These are phyloP conservation scores for Xylariaceae sp. DNA, from an alignment of 2,329 filamentous ascomycete species.

Conservation along the genomic window DNA sequence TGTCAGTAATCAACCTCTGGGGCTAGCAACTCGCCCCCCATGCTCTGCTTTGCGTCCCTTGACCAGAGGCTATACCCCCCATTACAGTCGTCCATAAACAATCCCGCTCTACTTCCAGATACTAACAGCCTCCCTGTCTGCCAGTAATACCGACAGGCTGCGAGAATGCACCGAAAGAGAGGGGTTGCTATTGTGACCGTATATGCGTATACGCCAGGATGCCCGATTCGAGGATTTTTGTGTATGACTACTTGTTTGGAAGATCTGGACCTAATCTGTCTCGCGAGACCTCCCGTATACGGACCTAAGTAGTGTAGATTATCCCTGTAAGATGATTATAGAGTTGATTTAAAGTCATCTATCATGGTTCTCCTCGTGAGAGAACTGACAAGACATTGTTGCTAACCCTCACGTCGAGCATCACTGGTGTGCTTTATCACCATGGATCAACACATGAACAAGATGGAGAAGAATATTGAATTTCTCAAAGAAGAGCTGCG, in stretches of 20 bases:
- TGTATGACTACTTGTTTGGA: constrained; percentile 4
- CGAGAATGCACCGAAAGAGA: constrained; percentile 40
- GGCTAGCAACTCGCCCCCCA: background rate
- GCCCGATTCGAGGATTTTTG: constrained; percentile 19
- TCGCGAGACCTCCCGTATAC: constrained; percentile 30
- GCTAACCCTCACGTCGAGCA: background rate
- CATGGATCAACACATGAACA: constrained; percentile 23
- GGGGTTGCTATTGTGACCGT: constrained; percentile 18
- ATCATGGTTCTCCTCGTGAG: background rate
- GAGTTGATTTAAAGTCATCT: constrained; percentile 8
- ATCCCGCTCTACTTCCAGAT: background rate
- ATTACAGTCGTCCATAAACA: background rate
- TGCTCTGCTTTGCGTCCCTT: constrained; percentile 1
- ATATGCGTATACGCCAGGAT: background rate
- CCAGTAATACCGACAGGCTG: constrained; percentile 34
- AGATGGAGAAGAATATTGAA: constrained; percentile 30
- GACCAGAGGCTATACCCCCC: constrained; percentile 1
- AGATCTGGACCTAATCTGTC: constrained; percentile 2
- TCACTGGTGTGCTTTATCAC: constrained; percentile 5
- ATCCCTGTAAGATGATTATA: constrained; percentile 1
- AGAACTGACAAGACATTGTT: constrained; percentile 2
- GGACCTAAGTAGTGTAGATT: constrained; percentile 4
- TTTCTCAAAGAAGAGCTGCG: constrained; percentile 41
- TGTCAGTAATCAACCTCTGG: background rate
- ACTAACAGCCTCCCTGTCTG: constrained; percentile 11